Base-by-base conservation (phyloP, 352 stramenopile species). In the Globisporangium cystogenes region DNA sequence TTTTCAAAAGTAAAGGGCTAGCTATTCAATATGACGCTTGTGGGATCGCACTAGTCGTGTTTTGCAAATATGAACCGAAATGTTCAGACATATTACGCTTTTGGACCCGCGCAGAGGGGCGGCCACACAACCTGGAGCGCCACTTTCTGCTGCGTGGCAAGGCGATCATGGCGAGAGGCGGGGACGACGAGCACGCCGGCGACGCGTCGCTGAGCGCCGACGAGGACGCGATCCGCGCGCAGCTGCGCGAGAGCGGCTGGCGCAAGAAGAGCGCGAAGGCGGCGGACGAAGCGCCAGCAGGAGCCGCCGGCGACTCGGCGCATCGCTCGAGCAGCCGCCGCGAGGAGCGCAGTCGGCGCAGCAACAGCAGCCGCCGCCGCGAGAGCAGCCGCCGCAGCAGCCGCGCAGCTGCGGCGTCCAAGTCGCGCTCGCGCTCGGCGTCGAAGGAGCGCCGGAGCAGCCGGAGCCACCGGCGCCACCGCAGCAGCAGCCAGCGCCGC, bases 211-310 rank as follows among this genome's bases (percentile, higher is more conserved):
- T 15, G 31, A 72, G 27, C 14, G 66, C 73, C 18, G 68, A 86
- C 26, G 82, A 92, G 51, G 75, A 86, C 29, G 65, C 72, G 29
- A 90, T 90, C 43, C 79, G 82, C 24, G 82, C 74, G 20, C 84
- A 89, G 63, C 65, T 90, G 40, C 79, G 76, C 37, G 72, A 86
- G 40, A 74, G 76, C 39, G 76, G 82, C 1, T 87, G 76, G 31
- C 31, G 31, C 31, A 36, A 36, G 73, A 76, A 87, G 52, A 92
- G 86, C 55, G 18, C 18, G 15, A 74, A 69, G 41, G n/a, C n/a
- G n/a, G n/a, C n/a, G n/a, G n/a, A n/a, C n/a, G 69, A 67, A 44
- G 62, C 37, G 48, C 57, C 15, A 7, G 29, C n/a, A 57, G 65
- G 36, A 42, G 64, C 1, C 50, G 62, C 36, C 66, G 64, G 62